These are phyloP conservation scores for Penicillium sp. DNA, from an alignment of 2,329 filamentous ascomycete species.

Conservation along the genomic window DNA sequence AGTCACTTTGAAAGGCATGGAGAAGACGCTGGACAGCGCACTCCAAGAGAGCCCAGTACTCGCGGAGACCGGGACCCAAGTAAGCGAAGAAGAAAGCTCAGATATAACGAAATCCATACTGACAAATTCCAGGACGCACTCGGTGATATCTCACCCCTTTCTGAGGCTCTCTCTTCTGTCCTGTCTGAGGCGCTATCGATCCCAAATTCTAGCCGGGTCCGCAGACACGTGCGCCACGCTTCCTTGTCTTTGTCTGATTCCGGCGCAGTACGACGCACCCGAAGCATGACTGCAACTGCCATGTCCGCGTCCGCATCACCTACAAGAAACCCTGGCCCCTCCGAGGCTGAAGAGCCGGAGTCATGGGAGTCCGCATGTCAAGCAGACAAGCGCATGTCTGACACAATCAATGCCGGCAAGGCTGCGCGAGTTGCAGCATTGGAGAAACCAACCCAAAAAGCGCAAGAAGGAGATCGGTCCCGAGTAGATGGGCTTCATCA, in stretches of 20 bases:
- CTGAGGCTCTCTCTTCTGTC: too few relatives aligned
- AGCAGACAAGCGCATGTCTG: constrained; percentile 4
- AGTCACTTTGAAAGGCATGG: neutral
- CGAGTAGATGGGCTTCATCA: too few relatives aligned
- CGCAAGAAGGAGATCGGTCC: too few relatives aligned
- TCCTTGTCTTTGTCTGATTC: neutral
- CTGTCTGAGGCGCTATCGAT: too few relatives aligned
- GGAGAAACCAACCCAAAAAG: too few relatives aligned
- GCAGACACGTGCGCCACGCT: neutral
- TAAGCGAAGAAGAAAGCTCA: too few relatives aligned
- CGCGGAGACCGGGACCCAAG: too few relatives aligned
- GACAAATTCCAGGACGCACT: too few relatives aligned
- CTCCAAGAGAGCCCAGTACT: neutral
- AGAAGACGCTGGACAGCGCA: neutral
- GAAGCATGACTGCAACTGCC: neutral
- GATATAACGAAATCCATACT: too few relatives aligned
- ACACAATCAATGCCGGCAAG: neutral
- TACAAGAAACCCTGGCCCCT: neutral
- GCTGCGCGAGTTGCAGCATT: too few relatives aligned
- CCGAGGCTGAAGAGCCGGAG: neutral
- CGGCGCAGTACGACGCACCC: neutral
- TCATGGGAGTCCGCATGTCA: neutral
- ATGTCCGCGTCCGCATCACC: neutral
- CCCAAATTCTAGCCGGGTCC: too few relatives aligned
- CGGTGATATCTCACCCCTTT: too few relatives aligned